A percentile compares a stretch with the other conserved stretches of the same genome.
Evolutionary conservation across 192 early-diverging fungal genomes (phyloP).

Genomic region (Coemansia sp.): DNA sequence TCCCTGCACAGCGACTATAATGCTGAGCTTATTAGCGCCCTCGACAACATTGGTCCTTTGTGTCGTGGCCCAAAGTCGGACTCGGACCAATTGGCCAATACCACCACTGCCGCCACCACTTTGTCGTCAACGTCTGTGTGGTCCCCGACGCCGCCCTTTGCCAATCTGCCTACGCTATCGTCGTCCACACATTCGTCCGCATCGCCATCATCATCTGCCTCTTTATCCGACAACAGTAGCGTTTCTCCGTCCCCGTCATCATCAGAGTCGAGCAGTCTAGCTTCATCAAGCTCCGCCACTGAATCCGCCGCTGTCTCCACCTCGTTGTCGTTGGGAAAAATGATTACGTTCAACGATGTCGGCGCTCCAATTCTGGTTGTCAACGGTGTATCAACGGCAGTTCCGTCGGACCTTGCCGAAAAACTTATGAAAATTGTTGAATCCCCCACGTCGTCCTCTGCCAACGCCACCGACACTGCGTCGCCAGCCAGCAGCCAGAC

Average conservation of each 20-base stretch:
- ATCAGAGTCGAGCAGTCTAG: neutral
- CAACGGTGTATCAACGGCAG: slow-evolving; percentile 25
- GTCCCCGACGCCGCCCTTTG: slow-evolving; percentile 21
- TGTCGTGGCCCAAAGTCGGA: slow-evolving; percentile 34
- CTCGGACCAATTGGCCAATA: slow-evolving; percentile 4
- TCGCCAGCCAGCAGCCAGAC: neutral
- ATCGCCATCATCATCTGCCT: neutral
- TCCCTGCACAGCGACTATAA: slow-evolving; percentile 46
- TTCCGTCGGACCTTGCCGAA: slow-evolving; percentile 33
- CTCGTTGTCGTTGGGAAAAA: slow-evolving; percentile 9
- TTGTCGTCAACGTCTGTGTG: slow-evolving; percentile 11
- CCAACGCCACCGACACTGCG: neutral
- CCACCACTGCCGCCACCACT: neutral
- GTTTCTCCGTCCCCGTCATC: neutral
- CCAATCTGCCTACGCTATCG: slow-evolving; percentile 8
- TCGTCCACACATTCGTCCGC: neutral
- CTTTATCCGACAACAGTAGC: neutral
- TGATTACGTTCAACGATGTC: slow-evolving; percentile 42
- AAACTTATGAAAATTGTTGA: slow-evolving; percentile 39
- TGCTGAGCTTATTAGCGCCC: slow-evolving; percentile 54
- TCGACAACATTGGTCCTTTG: slow-evolving; percentile 29
- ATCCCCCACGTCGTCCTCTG: neutral
- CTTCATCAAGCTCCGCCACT: neutral
- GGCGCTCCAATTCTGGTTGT: slow-evolving; percentile 40
- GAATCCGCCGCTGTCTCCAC: neutral